These are phyloP conservation scores for Wickerhamiella dianesei DNA, from an alignment of 805 yeast species.

Conservation along the genomic window DNA sequence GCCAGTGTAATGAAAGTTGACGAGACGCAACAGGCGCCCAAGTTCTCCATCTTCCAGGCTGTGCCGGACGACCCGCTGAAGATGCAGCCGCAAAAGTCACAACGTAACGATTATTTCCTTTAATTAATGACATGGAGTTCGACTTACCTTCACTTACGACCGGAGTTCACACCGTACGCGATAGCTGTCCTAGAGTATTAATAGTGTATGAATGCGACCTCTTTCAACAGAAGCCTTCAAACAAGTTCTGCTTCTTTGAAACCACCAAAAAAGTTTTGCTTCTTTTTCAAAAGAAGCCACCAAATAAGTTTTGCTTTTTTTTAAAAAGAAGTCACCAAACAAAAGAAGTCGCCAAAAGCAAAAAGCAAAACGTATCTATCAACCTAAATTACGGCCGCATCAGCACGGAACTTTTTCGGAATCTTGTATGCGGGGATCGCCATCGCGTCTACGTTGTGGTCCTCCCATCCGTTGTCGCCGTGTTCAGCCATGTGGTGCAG, in stretches of 20 bases:
- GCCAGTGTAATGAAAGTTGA: constrained; percentile 96
- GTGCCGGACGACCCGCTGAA: constrained; percentile 53
- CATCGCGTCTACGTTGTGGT: constrained; percentile 15
- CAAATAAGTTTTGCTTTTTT: too few species aligned
- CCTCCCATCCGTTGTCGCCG: constrained; percentile 36
- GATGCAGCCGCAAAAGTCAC: constrained; percentile 26
- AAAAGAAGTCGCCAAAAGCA: too few species aligned
- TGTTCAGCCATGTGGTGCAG: constrained; percentile 78
- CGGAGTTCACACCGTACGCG: too few species aligned
- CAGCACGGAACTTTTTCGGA: constrained; percentile 17
- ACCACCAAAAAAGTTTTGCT: too few species aligned
- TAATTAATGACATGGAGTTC: constrained; percentile 11
- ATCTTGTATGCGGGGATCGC: constrained; percentile 15
- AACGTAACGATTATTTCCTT: constrained; percentile 29
- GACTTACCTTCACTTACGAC: too few species aligned
- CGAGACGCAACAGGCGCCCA: constrained; percentile 62
- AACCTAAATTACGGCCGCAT: background rate
- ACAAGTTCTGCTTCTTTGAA: too few species aligned
- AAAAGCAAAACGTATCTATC: too few species aligned
- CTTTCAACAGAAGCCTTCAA: too few species aligned
- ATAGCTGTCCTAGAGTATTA: too few species aligned
- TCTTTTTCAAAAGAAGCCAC: too few species aligned
- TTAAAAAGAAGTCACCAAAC: too few species aligned
- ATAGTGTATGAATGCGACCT: too few species aligned
- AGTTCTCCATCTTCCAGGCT: constrained; percentile 87